These are phyloP conservation scores for Penicillium griseofulvum DNA, from an alignment of 2,329 filamentous ascomycete species.

Conservation along the genomic window DNA sequence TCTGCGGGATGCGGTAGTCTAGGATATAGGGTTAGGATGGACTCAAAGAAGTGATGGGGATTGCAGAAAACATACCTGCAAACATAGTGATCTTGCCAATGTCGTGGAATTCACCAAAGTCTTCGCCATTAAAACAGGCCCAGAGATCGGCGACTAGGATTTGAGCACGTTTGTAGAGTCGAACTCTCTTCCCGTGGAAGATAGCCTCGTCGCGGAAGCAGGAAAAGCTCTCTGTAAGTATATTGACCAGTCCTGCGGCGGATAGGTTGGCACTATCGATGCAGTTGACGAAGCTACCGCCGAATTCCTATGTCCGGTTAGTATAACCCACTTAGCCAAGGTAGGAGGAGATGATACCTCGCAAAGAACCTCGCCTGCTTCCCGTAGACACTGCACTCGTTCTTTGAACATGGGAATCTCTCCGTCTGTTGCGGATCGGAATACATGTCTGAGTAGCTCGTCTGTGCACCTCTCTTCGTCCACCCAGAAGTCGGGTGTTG, in stretches of 20 bases:
- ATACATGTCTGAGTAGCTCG: conserved; percentile 70
- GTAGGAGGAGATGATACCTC: conserved; percentile 53
- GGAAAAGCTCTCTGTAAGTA: conserved; percentile 75
- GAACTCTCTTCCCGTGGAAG: conserved; percentile 73
- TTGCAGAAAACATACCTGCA: conserved; percentile 54
- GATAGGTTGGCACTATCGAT: conserved; percentile 73
- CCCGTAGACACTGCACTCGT: conserved; percentile 73
- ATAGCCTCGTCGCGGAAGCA: conserved; percentile 80
- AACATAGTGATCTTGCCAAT: conserved; percentile 98
- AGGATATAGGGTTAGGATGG: neutral
- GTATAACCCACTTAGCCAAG: neutral
- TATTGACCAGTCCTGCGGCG: conserved; percentile 79
- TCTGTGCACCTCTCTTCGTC: conserved; percentile 73
- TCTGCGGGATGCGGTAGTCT: conserved; percentile 96
- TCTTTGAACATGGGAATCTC: conserved; percentile 80
- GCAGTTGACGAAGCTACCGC: conserved; percentile 70
- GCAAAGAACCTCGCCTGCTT: conserved; percentile 77
- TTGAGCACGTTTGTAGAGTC: conserved; percentile 89
- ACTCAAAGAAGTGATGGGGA: neutral
- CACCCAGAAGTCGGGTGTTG: conserved; percentile 81
- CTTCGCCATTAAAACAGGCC: conserved; percentile 85
- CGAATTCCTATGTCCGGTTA: conserved; percentile 60
- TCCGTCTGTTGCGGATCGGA: conserved; percentile 81
- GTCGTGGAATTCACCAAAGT: conserved; percentile 78
- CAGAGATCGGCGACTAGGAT: conserved; percentile 95